Percentiles rank a stretch among this genome's conserved stretches.
Conservation (phyloP, 768 basidiomycete genomes). For the Trametes maxima region DNA sequence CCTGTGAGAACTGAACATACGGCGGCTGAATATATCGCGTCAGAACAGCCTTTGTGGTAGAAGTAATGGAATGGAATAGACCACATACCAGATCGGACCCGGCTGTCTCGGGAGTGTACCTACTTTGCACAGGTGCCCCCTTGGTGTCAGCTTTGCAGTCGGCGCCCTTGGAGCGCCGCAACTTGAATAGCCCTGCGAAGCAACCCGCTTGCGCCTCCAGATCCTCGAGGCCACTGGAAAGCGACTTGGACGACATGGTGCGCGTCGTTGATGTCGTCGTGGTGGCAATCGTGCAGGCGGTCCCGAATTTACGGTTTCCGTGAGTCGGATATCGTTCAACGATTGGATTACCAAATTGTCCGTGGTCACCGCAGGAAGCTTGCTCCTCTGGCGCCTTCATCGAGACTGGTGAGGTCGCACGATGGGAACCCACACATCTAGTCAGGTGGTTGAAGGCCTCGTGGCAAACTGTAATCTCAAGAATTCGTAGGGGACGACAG, state of each 20-base stretch:
- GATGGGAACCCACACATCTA: background rate
- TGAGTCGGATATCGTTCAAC: background rate
- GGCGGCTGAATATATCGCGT: constrained; percentile 5
- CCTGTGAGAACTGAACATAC: constrained; percentile 11
- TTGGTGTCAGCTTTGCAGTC: background rate
- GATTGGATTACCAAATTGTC: constrained; percentile 11
- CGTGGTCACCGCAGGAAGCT: constrained; percentile 13
- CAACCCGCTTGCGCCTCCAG: constrained; percentile 9
- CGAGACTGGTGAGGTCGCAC: background rate
- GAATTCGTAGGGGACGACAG: too few species aligned
- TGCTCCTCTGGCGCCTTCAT: background rate
- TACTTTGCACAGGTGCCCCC: background rate
- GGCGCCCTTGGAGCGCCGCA: background rate
- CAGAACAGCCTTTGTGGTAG: background rate
- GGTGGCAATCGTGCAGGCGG: background rate
- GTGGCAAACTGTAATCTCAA: too few species aligned
- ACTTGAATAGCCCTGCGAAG: constrained; percentile 10
- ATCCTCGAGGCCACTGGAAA: background rate
- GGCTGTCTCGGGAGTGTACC: too few species aligned
- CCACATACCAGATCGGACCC: background rate
- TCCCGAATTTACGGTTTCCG: background rate
- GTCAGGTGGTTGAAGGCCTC: background rate
- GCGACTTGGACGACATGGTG: background rate
- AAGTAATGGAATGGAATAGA: background rate
- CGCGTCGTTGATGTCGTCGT: background rate